Evolutionary conservation across 352 stramenopile genomes (phyloP).

Genomic region (Phytophthora cryptogea): DNA sequence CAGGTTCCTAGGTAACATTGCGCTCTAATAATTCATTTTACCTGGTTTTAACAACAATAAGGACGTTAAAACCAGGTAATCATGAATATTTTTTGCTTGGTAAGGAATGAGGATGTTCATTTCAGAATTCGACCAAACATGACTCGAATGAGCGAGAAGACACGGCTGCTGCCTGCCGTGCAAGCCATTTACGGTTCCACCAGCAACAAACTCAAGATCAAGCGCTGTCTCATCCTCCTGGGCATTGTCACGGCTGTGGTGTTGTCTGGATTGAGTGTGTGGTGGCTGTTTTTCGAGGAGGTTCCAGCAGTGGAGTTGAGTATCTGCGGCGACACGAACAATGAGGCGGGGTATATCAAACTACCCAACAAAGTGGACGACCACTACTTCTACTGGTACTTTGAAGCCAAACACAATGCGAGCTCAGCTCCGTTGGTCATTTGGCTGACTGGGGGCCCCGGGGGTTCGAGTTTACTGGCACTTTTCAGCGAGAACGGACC

Average conservation of each 20-base stretch:
- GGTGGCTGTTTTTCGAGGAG: conserved; percentile 19
- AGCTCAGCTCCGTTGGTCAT: conserved; percentile 46
- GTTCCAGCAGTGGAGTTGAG: conserved; percentile 1
- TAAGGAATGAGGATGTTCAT: too few relatives aligned
- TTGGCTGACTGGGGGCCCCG: conserved; percentile 63
- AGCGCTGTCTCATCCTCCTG: conserved; percentile 20
- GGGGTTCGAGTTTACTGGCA: conserved; percentile 50
- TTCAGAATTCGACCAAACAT: conserved; percentile 1
- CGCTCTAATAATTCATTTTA: too few relatives aligned
- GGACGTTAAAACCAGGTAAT: too few relatives aligned
- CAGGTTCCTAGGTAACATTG: conserved; percentile 46
- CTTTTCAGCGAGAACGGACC: conserved; percentile 62
- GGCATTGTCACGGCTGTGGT: conserved; percentile 15
- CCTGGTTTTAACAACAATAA: too few relatives aligned
- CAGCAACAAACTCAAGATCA: conserved; percentile 24
- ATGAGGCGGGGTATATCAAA: conserved; percentile 55
- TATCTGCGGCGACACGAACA: conserved; percentile 32
- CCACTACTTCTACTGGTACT: conserved; percentile 76
- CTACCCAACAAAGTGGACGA: conserved; percentile 62
- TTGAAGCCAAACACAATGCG: conserved; percentile 43
- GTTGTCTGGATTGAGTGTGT: conserved; percentile 9
- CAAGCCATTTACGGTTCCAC: conserved; percentile 26
- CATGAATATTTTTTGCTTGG: too few relatives aligned
- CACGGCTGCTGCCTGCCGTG: conserved; percentile 13
- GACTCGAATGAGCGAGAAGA: conserved; percentile 17